A percentile compares a stretch with the other conserved stretches of the same genome.
Evolutionary conservation across 225 moss, liverwort and hornwort species (phyloP).

Genomic region (Rhytidiadelphus loreus): DNA sequence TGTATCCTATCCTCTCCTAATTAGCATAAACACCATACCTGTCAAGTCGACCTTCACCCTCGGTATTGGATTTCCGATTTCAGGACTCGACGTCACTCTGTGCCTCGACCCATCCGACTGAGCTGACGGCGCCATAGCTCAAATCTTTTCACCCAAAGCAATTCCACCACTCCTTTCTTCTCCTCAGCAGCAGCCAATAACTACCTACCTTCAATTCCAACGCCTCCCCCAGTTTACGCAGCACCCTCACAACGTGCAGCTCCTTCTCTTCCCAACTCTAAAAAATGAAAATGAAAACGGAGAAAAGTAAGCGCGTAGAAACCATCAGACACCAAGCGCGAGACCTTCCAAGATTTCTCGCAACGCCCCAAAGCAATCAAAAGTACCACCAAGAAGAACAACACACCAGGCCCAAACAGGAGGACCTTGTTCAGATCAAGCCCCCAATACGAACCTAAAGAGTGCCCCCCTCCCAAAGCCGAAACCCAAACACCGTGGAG

Average conservation of each 20-base stretch:
- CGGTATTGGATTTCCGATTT: conserved; percentile 42
- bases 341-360: not conserved
- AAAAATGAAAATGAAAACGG: not conserved
- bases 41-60: conserved; percentile 43
- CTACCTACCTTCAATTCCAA: not conserved
- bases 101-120: conserved; percentile 28
- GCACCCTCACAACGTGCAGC: not conserved
- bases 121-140: conserved; percentile 38
- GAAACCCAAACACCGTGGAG: not conserved
- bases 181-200: not conserved
- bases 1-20: not conserved
- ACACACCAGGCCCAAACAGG: not conserved
- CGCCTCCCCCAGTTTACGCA: not conserved
- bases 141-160: not conserved
- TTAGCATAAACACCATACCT: not conserved
- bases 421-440: not conserved
- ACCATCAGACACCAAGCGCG: not conserved
- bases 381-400: not conserved
- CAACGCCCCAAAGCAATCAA: not conserved
- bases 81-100: conserved; percentile 4
- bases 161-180: not conserved
- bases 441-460: not conserved
- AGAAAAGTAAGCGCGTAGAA: not conserved
- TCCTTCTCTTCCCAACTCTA: not conserved
- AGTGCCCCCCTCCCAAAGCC: not conserved